Conservation (phyloP, 2,329 filamentous ascomycete species). For the Ascomycota sp. region DNA sequence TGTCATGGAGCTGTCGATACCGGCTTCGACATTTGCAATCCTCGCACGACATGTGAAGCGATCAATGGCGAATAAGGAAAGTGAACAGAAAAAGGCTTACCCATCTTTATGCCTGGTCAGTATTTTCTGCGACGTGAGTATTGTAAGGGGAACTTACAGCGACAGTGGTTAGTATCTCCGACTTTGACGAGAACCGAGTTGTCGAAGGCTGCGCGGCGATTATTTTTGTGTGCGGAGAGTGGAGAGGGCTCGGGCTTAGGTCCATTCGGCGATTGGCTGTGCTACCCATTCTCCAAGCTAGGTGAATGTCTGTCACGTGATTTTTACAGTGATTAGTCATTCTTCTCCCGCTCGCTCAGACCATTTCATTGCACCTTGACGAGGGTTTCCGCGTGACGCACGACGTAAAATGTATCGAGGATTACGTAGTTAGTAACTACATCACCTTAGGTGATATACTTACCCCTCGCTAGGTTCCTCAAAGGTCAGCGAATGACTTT, state of each 20-base stretch:
- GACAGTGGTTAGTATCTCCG: conserved; percentile 23
- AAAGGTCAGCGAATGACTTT: conserved; percentile 85
- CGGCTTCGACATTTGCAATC: not conserved
- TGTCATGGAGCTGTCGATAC: too few relatives aligned
- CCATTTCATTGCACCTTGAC: too few relatives aligned
- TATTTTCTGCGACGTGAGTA: conserved; percentile 12
- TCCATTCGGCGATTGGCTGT: conserved; percentile 14
- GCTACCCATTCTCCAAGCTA: too few relatives aligned
- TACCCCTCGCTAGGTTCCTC: conserved; percentile 52
- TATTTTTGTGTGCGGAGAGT: conserved; percentile 20
- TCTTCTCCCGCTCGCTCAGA: too few relatives aligned
- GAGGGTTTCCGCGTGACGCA: too few relatives aligned
- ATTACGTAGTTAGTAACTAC: conserved; percentile 22
- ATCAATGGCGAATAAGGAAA: conserved; percentile 2
- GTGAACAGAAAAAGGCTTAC: conserved; percentile 23
- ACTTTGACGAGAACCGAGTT: conserved; percentile 19
- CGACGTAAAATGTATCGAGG: too few relatives aligned
- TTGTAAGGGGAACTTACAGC: conserved; percentile 19
- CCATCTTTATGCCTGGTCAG: conserved; percentile 30
- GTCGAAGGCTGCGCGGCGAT: conserved; percentile 16
- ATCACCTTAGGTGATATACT: conserved; percentile 55
- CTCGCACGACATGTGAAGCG: not conserved
- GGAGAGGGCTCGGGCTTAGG: conserved; percentile 19
- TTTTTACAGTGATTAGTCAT: too few relatives aligned
- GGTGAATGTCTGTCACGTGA: too few relatives aligned